Evolutionary conservation across 768 basidiomycete species (phyloP).

Genomic region (Leccinellum luteum): DNA sequence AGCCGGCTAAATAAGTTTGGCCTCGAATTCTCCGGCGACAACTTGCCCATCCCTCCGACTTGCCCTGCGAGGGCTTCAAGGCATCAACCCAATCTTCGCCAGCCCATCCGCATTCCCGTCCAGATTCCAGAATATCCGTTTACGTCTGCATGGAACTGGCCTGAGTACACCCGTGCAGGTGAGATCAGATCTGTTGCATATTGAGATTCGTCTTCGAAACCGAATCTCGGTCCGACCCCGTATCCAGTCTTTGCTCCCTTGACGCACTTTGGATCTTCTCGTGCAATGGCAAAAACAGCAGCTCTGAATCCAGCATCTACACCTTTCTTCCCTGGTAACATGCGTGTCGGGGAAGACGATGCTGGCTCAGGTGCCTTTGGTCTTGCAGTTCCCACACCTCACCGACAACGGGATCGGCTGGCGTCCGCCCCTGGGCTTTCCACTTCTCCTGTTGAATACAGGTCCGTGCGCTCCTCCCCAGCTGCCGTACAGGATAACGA

Average conservation of each 20-base stretch:
- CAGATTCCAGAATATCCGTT: not conserved
- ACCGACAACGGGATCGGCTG: conserved; percentile 40
- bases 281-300: conserved; percentile 69
- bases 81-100: conserved; percentile 4
- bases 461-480: conserved; percentile 68
- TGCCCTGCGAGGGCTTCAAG: not conserved
- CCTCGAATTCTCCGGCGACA: conserved; percentile 16
- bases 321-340: conserved; percentile 75
- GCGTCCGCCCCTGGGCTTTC: conserved; percentile 56
- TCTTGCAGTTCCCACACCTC: conserved; percentile 44
- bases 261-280: conserved; percentile 13
- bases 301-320: conserved; percentile 79
- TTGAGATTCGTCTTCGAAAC: not conserved
- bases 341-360: conserved; percentile 58
- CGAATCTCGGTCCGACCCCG: conserved; percentile 1
- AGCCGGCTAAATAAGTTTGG: conserved; percentile 18
- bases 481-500: conserved; percentile 49
- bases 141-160: conserved; percentile 29
- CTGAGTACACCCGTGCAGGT: conserved; percentile 25
- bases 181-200: conserved; percentile 9
- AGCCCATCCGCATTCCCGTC: not conserved
- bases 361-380: conserved; percentile 38
- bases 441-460: conserved; percentile 60
- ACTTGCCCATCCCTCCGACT: conserved; percentile 8
- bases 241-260: conserved; percentile 26